Percentiles rank a stretch among this genome's conserved stretches.
Conservation (phyloP, 1,284 basidiomycete genomes). For the Afroboletus lepidellus region DNA sequence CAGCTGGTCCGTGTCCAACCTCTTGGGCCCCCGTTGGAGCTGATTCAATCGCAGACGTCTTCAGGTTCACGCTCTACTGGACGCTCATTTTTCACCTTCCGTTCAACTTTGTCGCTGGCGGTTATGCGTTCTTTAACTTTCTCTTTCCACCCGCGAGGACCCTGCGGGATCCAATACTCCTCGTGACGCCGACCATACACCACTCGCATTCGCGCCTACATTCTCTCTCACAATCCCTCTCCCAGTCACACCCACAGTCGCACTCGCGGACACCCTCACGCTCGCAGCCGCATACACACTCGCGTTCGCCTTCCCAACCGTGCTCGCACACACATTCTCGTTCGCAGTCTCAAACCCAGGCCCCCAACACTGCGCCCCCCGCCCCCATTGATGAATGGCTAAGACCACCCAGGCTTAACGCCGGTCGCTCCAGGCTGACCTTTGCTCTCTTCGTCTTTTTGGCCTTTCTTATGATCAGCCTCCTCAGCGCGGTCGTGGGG, state of each 20-base stretch:
- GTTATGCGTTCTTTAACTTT: constrained; percentile 71
- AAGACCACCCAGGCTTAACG: constrained; percentile 37
- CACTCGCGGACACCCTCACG: background rate
- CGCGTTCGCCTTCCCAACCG: background rate
- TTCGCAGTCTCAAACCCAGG: background rate
- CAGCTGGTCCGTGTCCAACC: constrained; percentile 35
- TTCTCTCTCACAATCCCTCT: background rate
- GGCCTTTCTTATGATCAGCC: constrained; percentile 51
- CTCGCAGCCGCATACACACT: background rate
- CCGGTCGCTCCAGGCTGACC: constrained; percentile 55
- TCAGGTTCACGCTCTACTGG: constrained; percentile 85
- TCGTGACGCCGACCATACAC: constrained; percentile 5
- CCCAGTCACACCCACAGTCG: background rate
- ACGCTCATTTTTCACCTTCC: constrained; percentile 73
- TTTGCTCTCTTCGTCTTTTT: constrained; percentile 69
- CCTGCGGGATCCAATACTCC: constrained; percentile 1
- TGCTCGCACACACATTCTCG: background rate
- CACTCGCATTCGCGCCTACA: background rate
- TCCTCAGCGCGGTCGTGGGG: constrained; percentile 65
- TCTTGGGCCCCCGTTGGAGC: no score
- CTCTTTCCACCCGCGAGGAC: constrained; percentile 46
- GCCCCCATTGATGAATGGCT: constrained; percentile 16
- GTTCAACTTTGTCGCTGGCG: constrained; percentile 65
- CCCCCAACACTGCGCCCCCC: background rate
- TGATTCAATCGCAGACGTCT: constrained; percentile 56